These are phyloP conservation scores for Diaporthe vaccinii DNA, from an alignment of 2,329 filamentous ascomycete genomes.

Conservation along the genomic window DNA sequence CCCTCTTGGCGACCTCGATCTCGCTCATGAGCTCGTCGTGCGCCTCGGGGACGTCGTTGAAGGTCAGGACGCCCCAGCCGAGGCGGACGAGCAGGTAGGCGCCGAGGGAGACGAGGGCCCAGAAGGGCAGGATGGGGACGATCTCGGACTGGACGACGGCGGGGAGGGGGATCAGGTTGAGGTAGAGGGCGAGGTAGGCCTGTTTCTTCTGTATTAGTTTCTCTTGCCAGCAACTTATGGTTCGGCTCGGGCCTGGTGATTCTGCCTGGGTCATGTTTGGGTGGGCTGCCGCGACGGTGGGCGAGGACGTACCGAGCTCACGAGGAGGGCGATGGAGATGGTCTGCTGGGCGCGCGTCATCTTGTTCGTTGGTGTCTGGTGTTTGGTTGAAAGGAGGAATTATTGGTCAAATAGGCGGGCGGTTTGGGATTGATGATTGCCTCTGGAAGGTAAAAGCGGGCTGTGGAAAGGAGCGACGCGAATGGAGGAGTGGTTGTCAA, in stretches of 20 bases:
- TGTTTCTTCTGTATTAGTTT: slow-evolving; percentile 55
- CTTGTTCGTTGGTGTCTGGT: slow-evolving; percentile 50
- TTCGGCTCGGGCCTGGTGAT: slow-evolving; percentile 28
- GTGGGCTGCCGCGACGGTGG: not conserved
- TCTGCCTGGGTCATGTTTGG: not conserved
- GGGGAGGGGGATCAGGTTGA: slow-evolving; percentile 86
- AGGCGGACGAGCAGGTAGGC: slow-evolving; percentile 93
- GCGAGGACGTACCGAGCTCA: slow-evolving; percentile 80
- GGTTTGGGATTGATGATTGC: not conserved
- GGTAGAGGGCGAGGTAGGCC: slow-evolving; percentile 90
- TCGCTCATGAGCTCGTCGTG: slow-evolving; percentile 90
- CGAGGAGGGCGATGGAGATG: slow-evolving; percentile 86
- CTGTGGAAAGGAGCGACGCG: slow-evolving; percentile 39
- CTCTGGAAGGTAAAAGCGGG: slow-evolving; percentile 15
- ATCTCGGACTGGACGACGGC: slow-evolving; percentile 84
- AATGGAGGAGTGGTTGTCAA: slow-evolving; percentile 17
- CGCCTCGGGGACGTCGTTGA: slow-evolving; percentile 94
- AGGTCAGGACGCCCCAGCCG: slow-evolving; percentile 92
- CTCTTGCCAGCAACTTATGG: slow-evolving; percentile 35
- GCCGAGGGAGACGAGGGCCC: slow-evolving; percentile 90
- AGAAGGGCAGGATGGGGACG: slow-evolving; percentile 92
- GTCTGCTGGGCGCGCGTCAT: slow-evolving; percentile 98
- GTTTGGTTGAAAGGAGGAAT: not conserved
- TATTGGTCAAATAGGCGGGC: not conserved
- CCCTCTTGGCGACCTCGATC: slow-evolving; percentile 81